These are phyloP conservation scores for Trifolium subterraneum DNA, from an alignment of 306 rosid species.

Conservation along the genomic window DNA sequence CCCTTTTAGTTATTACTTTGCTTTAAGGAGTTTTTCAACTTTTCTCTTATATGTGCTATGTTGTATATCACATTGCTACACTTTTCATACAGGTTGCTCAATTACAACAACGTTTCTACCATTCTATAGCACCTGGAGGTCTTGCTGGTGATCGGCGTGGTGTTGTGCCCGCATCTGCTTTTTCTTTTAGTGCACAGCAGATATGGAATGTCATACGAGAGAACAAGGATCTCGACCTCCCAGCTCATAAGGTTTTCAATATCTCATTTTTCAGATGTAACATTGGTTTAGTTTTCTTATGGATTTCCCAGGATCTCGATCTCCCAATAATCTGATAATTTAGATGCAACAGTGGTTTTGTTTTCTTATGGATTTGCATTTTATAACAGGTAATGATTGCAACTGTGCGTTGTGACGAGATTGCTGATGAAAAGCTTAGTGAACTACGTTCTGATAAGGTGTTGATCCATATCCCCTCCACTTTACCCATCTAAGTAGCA, in stretches of 20 bases:
- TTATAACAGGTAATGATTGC: conserved; percentile 89
- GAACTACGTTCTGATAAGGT: conserved; percentile 69
- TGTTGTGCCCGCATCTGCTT: conserved; percentile 92
- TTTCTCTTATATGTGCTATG: background rate
- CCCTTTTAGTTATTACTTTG: conserved; percentile 19
- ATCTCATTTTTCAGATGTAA: conserved; percentile 18
- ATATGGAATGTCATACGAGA: conserved; percentile 92
- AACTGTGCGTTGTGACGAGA: conserved; percentile 96
- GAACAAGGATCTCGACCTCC: conserved; percentile 95
- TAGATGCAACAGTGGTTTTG: conserved; percentile 21
- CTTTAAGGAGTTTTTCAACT: too few relatives aligned
- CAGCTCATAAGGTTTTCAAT: conserved; percentile 90
- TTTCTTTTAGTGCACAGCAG: conserved; percentile 85
- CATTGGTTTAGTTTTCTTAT: conserved; percentile 21
- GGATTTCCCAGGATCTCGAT: too few relatives aligned
- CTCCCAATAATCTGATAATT: conserved; percentile 33
- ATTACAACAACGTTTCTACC: conserved; percentile 78
- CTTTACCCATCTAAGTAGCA: conserved; percentile 20
- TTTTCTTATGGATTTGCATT: conserved; percentile 26
- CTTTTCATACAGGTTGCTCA: conserved; percentile 70
- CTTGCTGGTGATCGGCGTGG: conserved; percentile 92
- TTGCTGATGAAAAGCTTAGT: conserved; percentile 67
- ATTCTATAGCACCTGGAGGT: conserved; percentile 90
- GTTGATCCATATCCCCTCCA: conserved; percentile 28
- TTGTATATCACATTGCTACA: conserved; percentile 25